Conservation (phyloP, 2,329 filamentous ascomycete species). For the Verticillium klebahnii region DNA sequence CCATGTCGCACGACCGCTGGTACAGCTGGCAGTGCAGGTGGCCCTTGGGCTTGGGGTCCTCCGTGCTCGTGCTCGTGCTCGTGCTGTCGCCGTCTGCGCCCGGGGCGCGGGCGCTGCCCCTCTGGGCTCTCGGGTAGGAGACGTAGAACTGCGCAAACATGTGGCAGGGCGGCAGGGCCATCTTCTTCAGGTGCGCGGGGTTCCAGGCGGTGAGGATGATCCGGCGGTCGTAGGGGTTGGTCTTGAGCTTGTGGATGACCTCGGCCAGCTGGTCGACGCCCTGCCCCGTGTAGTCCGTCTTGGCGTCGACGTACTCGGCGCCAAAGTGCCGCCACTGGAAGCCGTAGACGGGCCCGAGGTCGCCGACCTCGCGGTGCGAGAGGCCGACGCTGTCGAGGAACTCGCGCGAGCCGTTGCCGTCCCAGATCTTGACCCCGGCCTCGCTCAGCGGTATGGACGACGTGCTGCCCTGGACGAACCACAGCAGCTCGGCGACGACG, state of each 20-base stretch:
- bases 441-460: constrained; percentile 72
- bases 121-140: constrained; percentile 55
- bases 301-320: constrained; percentile 75
- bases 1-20: constrained; percentile 95
- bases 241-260: constrained; percentile 79
- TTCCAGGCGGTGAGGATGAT: constrained; percentile 96
- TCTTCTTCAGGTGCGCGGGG: constrained; percentile 74
- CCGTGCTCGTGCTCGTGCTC: constrained; percentile 31
- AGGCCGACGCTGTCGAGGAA: constrained; percentile 86
- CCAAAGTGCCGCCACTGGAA: constrained; percentile 99
- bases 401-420: constrained; percentile 87
- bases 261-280: constrained; percentile 92
- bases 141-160: constrained; percentile 99
- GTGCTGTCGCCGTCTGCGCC: constrained; percentile 19
- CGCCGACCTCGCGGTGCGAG: constrained; percentile 75
- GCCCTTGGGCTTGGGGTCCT: constrained; percentile 50
- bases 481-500: constrained; percentile 87
- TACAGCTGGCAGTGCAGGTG: constrained; percentile 85
- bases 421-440: constrained; percentile 93
- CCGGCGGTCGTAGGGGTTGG: constrained; percentile 80
- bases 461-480: constrained; percentile 87
- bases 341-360: constrained; percentile 92
- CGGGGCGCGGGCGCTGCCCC: constrained; percentile 9
- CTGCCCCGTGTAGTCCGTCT: constrained; percentile 78
- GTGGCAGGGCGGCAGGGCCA: constrained; percentile 92